phyloP scores from a whole-genome alignment of 495 filamentous ascomycete species.

The Lentithecium fluviatile region DNA sequence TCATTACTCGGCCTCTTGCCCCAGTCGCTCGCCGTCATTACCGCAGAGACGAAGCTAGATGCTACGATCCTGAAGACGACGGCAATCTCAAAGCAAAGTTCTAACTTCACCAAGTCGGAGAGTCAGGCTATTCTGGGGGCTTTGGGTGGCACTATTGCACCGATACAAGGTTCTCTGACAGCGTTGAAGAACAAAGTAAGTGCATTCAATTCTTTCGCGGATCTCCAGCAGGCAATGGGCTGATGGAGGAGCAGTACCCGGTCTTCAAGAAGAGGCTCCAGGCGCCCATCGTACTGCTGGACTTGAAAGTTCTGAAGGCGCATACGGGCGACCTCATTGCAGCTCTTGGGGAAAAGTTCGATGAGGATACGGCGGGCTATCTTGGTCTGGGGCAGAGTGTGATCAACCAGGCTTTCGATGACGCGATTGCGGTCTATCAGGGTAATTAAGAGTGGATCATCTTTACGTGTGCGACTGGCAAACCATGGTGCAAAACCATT shows the following conservation, averaged over 20 bases:
- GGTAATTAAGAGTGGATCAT: background rate
- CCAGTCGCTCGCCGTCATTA: slow-evolving; percentile 13
- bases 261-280: slow-evolving; percentile 14
- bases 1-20: slow-evolving; percentile 7
- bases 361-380: background rate
- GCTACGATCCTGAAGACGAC: slow-evolving; percentile 5
- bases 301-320: slow-evolving; percentile 8
- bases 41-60: slow-evolving; percentile 14
- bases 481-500: no score
- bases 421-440: slow-evolving; percentile 12
- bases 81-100: background rate
- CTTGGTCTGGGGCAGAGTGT: slow-evolving; percentile 2
- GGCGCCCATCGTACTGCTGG: slow-evolving; percentile 7
- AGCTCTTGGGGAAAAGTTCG: slow-evolving; percentile 5
- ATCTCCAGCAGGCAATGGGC: background rate
- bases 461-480: no score
- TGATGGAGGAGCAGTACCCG: background rate
- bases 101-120: background rate
- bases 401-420: slow-evolving; percentile 13
- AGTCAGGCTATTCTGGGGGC: background rate
- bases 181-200: slow-evolving; percentile 13
- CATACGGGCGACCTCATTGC: slow-evolving; percentile 7
- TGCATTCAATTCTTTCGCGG: background rate
- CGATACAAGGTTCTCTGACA: background rate
- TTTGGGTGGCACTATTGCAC: slow-evolving; percentile 1